phyloP scores from a whole-genome alignment of 805 yeast species.

The Hanseniaspora clermontiae region DNA sequence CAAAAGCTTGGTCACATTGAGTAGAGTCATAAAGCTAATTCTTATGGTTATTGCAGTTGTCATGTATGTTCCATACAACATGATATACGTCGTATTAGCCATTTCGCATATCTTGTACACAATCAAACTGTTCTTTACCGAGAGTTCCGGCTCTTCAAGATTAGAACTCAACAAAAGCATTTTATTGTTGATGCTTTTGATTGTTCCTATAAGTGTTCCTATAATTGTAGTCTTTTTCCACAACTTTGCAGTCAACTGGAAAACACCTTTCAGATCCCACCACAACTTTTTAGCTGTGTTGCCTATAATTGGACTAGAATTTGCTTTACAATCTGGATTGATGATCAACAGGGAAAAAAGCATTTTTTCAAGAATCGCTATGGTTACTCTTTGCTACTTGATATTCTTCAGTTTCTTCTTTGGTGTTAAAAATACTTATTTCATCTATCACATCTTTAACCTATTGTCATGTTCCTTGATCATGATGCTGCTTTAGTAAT shows the following conservation, averaged over 20 bases:
- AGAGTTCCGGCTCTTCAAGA: conserved; percentile 25
- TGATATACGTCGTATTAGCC: conserved; percentile 53
- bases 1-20: conserved; percentile 16
- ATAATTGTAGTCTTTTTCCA: conserved; percentile 70
- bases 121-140: not conserved
- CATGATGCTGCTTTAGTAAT: conserved; percentile 8
- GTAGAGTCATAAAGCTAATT: conserved; percentile 27
- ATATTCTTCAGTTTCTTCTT: conserved; percentile 51
- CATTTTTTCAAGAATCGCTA: conserved; percentile 27
- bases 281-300: conserved; percentile 68
- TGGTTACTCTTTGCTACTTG: conserved; percentile 37
- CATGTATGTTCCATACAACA: conserved; percentile 66
- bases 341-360: conserved; percentile 8
- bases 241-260: conserved; percentile 65
- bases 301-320: conserved; percentile 51
- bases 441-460: conserved; percentile 70
- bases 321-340: conserved; percentile 11
- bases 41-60: conserved; percentile 37
- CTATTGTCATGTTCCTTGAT: conserved; percentile 44
- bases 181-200: conserved; percentile 58
- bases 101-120: conserved; percentile 34
- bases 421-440: conserved; percentile 73
- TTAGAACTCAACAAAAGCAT: conserved; percentile 52
- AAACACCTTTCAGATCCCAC: conserved; percentile 73
- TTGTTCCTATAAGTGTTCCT: conserved; percentile 68